Evolutionary conservation across 1,139 yeast species (phyloP).

Genomic region (Lodderomyces metapsilosis): DNA sequence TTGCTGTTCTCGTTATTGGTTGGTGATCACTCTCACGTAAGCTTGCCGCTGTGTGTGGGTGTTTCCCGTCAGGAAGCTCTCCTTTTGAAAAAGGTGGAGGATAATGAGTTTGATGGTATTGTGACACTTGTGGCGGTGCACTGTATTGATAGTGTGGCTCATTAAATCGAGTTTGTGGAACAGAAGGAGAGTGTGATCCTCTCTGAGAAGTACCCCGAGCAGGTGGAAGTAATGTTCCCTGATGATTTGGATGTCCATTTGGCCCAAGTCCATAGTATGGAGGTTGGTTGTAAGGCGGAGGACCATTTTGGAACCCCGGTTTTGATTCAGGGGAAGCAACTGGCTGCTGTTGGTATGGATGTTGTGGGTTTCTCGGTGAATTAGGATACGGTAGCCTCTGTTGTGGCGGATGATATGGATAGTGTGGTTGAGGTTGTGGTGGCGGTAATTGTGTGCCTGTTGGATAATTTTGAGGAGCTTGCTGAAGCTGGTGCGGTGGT

Average conservation of each 20-base stretch:
- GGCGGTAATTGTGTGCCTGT: conserved; percentile 3
- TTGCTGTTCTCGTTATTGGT: not conserved
- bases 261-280: not conserved
- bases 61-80: too few relatives aligned
- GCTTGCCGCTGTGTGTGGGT: too few relatives aligned
- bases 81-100: not conserved
- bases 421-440: conserved; percentile 4
- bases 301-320: not conserved
- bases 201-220: not conserved
- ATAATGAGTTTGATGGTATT: not conserved
- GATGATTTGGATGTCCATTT: not conserved
- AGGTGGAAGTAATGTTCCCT: not conserved
- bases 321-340: not conserved
- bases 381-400: not conserved
- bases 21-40: too few relatives aligned
- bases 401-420: conserved; percentile 1
- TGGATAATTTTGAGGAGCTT: not conserved
- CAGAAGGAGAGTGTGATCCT: not conserved
- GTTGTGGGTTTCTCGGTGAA: not conserved
- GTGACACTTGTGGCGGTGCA: not conserved
- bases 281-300: not conserved
- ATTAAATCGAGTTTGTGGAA: not conserved
- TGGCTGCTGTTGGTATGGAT: conserved; percentile 1
- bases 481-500: conserved; percentile 7
- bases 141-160: not conserved